Conservation (phyloP, 169 alveolate species). For the Cryptosporidium sp. region DNA sequence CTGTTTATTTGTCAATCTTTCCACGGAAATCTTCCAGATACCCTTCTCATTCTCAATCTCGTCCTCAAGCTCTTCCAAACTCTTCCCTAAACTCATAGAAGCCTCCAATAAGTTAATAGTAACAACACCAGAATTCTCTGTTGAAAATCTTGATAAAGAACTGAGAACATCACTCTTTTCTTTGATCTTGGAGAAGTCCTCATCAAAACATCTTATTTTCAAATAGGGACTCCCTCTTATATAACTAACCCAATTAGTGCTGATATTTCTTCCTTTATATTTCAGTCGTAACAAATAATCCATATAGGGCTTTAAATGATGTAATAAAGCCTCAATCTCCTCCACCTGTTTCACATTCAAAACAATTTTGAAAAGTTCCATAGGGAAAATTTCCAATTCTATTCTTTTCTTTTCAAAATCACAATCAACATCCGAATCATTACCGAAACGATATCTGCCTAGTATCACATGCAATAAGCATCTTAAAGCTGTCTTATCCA, state of each 20-base stretch:
- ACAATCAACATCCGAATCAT: background rate
- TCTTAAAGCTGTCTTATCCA: constrained; percentile 49
- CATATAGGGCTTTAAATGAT: constrained; percentile 27
- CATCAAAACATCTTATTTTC: constrained; percentile 45
- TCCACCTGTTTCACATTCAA: constrained; percentile 21
- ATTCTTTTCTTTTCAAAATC: background rate
- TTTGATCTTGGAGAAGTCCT: constrained; percentile 13
- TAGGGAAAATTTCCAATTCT: constrained; percentile 18
- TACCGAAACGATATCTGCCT: background rate
- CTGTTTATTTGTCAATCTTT: constrained; percentile 35
- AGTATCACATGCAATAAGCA: constrained; percentile 49
- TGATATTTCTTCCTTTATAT: background rate
- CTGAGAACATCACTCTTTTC: constrained; percentile 22
- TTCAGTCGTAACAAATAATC: background rate
- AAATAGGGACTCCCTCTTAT: constrained; percentile 55
- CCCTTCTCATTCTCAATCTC: constrained; percentile 14
- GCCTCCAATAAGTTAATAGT: constrained; percentile 49
- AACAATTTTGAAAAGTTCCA: constrained; percentile 27
- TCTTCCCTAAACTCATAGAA: background rate
- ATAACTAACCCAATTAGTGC: constrained; percentile 15
- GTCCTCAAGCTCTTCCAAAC: constrained; percentile 39
- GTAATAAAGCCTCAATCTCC: constrained; percentile 43
- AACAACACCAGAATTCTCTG: constrained; percentile 56
- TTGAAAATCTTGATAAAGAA: background rate
- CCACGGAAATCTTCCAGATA: constrained; percentile 21